Evolutionary conservation across 2,329 filamentous ascomycete genomes (phyloP), one percentile per base, ranked within the genome.

Genomic region (Pezicula neosporulosa): DNA sequence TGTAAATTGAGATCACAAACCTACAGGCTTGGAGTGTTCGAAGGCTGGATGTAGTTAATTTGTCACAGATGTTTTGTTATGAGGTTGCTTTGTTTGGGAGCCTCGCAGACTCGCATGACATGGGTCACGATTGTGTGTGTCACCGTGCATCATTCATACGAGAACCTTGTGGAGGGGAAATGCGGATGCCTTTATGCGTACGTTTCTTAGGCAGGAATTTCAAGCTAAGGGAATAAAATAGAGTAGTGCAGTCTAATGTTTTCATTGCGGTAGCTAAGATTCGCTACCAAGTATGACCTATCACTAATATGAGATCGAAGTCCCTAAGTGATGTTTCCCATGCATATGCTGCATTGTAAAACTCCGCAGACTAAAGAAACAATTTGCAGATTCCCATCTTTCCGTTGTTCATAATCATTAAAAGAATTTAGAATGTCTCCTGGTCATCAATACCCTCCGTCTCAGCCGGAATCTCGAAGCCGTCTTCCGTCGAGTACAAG

Each of bases 401-500:
- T 53, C 53, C 49, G 51, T 59, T 53, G 46, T 55, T 58, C 47
- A 52, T 52, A 46, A 55, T 59, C 49, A 58, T 60, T 48, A 54
- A 53, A 48, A 51, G 39, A 52, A 54, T 61, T 56, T 65, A 90
- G 65, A 90, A 90, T 49, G 87, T 91, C 80, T 94, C 89, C 70
- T 92, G 86, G 68, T 92, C 89, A 58, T 85, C 86, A 52, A 83
- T 71, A 16, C 72, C 82, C 63, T 91, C 65, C 10, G 56, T 59
- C 69, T 94, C 89, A 46, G 85, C 84, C 6, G 91, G 91, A 64
- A 96, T 96, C 77, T 96, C 91, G 65, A 96, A 96, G 33, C 87
- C 85, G 61, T 89, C 85, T 79, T 99, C 94, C 56, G 94, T 99
- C 56, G 91, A 96, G 80, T 99, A 99, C 58, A 99, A 79, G 67